Percentiles rank a stretch among this genome's conserved stretches.
phyloP scores from a whole-genome alignment of 192 early-diverging fungal species.

The Podila epicladia region DNA sequence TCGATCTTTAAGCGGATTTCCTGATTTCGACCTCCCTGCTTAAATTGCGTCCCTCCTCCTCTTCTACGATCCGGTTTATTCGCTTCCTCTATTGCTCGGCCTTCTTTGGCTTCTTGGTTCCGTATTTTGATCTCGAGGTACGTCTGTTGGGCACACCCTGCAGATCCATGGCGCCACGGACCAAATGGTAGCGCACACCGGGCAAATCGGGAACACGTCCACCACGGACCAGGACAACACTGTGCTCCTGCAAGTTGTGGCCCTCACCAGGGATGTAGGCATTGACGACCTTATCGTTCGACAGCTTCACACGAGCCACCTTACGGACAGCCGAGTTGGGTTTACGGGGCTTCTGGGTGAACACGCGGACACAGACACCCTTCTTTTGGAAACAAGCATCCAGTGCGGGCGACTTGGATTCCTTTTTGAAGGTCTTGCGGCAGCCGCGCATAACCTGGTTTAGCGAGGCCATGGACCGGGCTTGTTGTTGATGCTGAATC shows the following conservation, averaged over 20 bases:
- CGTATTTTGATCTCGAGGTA: constrained; percentile 92
- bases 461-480: constrained; percentile 81
- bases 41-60: too few species aligned
- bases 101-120: constrained; percentile 80
- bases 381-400: constrained; percentile 89
- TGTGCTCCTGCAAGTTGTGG: constrained; percentile 98
- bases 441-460: constrained; percentile 92
- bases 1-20: too few species aligned
- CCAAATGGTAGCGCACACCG: constrained; percentile 96
- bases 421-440: constrained; percentile 74
- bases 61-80: too few species aligned
- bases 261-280: constrained; percentile 99
- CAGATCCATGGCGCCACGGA: constrained; percentile 93
- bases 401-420: constrained; percentile 83
- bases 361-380: constrained; percentile 96
- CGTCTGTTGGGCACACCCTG: constrained; percentile 91
- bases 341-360: constrained; percentile 96
- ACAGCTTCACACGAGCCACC: constrained; percentile 90
- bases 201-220: constrained; percentile 97
- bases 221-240: constrained; percentile 93
- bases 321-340: constrained; percentile 98
- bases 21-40: not conserved
- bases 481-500: constrained; percentile 20
- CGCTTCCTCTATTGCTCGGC: constrained; percentile 18
- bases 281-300: constrained; percentile 91